Evolutionary conservation across 306 rosid species (phyloP).

Genomic region (Pueraria montana): DNA sequence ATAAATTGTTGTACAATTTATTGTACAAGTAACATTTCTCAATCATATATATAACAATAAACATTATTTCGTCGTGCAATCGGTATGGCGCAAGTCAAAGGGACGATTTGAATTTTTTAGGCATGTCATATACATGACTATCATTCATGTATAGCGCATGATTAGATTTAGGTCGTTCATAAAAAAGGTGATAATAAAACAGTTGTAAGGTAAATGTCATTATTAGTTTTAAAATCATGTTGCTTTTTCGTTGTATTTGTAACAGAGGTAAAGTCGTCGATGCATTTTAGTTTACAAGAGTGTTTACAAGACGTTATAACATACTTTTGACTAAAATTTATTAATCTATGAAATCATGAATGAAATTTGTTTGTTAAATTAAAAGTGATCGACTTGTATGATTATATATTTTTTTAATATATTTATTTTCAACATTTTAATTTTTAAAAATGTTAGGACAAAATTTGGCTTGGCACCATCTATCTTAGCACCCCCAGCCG

Average conservation of each 20-base stretch:
- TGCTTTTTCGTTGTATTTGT: not conserved
- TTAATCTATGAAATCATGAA: not conserved
- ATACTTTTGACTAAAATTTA: not conserved
- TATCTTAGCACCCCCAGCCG: no score
- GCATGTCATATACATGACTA: constrained; percentile 7
- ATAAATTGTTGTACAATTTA: no score
- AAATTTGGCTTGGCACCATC: no score
- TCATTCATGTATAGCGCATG: constrained; percentile 37
- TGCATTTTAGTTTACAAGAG: not conserved
- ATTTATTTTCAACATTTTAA: no score
- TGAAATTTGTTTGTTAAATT: not conserved
- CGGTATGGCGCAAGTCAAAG: not conserved
- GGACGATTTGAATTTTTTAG: not conserved
- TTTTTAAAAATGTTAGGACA: no score
- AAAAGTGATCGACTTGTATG: not conserved
- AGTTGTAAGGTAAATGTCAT: not conserved
- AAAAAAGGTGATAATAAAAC: constrained; percentile 18
- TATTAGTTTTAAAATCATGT: not conserved
- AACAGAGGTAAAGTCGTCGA: not conserved
- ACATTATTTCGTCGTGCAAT: not conserved
- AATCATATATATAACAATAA: no score
- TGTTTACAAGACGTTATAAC: not conserved
- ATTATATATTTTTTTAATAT: no score
- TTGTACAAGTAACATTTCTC: no score
- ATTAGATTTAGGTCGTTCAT: constrained; percentile 9